These are phyloP conservation scores for Rhodotorula glutinis DNA, from an alignment of 1,284 basidiomycete species.

Conservation along the genomic window DNA sequence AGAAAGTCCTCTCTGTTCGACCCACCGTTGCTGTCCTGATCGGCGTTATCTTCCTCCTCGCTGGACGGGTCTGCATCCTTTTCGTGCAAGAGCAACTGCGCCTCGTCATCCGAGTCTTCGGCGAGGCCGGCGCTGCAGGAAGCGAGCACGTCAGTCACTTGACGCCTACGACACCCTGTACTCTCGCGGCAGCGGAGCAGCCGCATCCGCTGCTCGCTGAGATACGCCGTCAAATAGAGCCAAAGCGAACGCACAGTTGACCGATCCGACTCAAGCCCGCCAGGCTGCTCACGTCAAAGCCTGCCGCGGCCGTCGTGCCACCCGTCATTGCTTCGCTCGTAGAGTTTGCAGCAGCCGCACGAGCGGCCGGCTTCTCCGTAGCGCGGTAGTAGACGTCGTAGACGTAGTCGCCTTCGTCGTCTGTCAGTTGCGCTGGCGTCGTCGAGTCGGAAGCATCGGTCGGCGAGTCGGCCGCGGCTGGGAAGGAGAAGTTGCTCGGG, in stretches of 20 bases:
- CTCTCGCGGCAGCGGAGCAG: no score
- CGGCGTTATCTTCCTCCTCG: conserved; percentile 39
- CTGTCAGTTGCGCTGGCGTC: neutral
- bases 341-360: no score
- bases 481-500: neutral
- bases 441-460: neutral
- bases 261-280: conserved; percentile 38
- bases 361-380: neutral
- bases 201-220: no score
- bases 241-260: conserved; percentile 32
- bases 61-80: neutral
- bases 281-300: conserved; percentile 12
- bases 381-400: conserved; percentile 44
- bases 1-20: neutral
- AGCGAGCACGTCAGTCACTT: neutral
- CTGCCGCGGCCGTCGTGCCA: neutral
- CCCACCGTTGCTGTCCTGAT: conserved; percentile 42
- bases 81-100: conserved; percentile 3
- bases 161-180: no score
- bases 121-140: conserved; percentile 24
- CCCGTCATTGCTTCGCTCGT: neutral
- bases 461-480: conserved; percentile 1
- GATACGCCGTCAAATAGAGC: neutral
- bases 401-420: conserved; percentile 16
- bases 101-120: conserved; percentile 6